Base-by-base conservation (phyloP, 805 yeast species). In the Barnettozyma californica region DNA sequence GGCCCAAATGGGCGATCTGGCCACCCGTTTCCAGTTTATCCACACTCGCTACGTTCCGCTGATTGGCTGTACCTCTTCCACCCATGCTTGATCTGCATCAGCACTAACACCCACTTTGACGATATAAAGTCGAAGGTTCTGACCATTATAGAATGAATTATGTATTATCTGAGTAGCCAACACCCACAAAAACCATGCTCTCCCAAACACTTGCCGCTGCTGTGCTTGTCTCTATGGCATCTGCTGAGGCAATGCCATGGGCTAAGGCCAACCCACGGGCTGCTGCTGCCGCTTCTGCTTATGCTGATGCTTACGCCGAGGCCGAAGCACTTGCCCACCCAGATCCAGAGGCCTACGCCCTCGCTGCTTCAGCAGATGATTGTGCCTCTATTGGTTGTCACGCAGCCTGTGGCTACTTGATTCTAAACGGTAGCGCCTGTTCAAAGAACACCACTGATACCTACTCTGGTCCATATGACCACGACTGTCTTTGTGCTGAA, bases 321-420 rank as follows among this genome's bases (percentile, higher is more conserved):
- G 58, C 56, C 19, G 21, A 47, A n/a, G 58, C 58, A 19, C 46
- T 54, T 33, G 51, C 51, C 23, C 54, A 54, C 46, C 54, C 58
- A 37, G 58, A 54, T 33, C 58, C 58, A 31, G 53, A 54, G 23
- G 55, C 58, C 25, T 54, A 54, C 19, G 58, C 58, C 5, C 34
- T 54, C 18, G 58, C 58, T 48, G 56, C 54, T 13, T 52, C 56
- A 43, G 53, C 47, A 13, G 58, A 54, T 52, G 58, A 54, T 42
- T 55, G 56, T 53, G 70, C 69, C 20, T 18, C 65, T 21, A 60
- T 65, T 43, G 58, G 48, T 3, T 67, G 71, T 49, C 70, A 67
- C 50, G 60, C 67, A 42, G 49, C 58, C 27, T 67, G 71, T 62
- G 71, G 70, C 48, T 58, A 60, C 43, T 56, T 66, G 41, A 67